Percentiles rank a stretch among this genome's conserved stretches.
Conservation (phyloP, 805 yeast species). For the Hanseniaspora thailandica region DNA sequence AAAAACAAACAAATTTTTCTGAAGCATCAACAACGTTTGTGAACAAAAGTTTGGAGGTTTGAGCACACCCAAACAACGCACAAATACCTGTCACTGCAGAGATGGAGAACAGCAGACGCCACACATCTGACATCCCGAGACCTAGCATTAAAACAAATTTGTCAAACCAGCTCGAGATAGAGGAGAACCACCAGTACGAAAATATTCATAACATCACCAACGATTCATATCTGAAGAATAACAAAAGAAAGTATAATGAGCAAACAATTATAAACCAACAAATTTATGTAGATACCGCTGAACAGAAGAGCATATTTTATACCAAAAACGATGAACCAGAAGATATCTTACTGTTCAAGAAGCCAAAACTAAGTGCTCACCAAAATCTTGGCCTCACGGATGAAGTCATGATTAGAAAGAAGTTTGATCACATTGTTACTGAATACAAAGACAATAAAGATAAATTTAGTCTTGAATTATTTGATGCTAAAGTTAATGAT, state of each 20-base stretch:
- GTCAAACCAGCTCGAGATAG: background rate
- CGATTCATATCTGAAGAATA: background rate
- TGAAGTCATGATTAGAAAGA: background rate
- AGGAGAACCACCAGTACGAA: constrained; percentile 3
- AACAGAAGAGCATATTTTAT: background rate
- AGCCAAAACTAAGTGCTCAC: background rate
- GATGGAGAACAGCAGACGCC: constrained; percentile 1
- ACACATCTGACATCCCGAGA: background rate
- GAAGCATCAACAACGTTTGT: background rate
- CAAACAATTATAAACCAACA: background rate
- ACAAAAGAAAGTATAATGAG: background rate
- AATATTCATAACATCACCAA: constrained; percentile 1
- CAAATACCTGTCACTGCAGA: background rate
- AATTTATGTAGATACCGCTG: background rate
- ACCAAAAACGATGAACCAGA: background rate
- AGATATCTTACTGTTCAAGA: background rate
- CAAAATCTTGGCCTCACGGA: background rate
- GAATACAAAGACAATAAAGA: background rate
- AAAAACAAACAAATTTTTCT: background rate
- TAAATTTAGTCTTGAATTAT: background rate
- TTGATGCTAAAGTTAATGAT: background rate
- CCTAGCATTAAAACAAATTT: background rate
- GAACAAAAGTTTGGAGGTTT: too few relatives aligned
- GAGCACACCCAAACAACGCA: background rate
- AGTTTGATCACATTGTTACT: background rate